phyloP scores from a whole-genome alignment of 2,329 filamentous ascomycete species.

The Trichoderma oligosporum region DNA sequence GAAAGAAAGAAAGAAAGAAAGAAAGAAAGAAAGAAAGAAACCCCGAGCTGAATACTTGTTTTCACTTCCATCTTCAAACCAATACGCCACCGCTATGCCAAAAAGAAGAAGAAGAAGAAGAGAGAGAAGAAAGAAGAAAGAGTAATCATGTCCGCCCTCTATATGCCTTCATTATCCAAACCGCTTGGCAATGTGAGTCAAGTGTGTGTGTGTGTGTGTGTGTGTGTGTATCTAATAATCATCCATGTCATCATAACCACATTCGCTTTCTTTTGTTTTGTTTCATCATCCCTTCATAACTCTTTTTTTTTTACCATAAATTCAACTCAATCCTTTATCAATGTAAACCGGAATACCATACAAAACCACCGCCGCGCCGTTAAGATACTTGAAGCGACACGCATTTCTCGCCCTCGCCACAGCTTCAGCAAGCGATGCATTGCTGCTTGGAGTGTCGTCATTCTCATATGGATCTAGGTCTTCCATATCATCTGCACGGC shows the following conservation, averaged over 20 bases:
- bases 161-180: background rate
- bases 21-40: too few relatives aligned
- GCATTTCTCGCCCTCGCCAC: conserved; percentile 68
- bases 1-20: background rate
- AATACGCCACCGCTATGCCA: background rate
- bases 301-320: background rate
- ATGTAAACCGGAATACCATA: conserved; percentile 94
- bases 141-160: background rate
- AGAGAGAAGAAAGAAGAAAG: background rate
- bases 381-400: conserved; percentile 88
- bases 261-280: background rate
- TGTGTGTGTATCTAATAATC: background rate
- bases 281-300: too few relatives aligned
- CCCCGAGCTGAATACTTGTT: too few relatives aligned
- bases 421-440: conserved; percentile 68
- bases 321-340: conserved; percentile 27
- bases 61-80: background rate
- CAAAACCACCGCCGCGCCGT: conserved; percentile 87
- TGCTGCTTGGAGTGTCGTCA: conserved; percentile 23
- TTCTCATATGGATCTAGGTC: background rate
- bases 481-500: conserved; percentile 24
- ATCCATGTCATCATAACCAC: background rate
- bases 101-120: background rate
- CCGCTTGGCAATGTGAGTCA: background rate
- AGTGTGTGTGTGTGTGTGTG: background rate